phyloP scores from a whole-genome alignment of 805 yeast species.

The Myxozyma neglecta region DNA sequence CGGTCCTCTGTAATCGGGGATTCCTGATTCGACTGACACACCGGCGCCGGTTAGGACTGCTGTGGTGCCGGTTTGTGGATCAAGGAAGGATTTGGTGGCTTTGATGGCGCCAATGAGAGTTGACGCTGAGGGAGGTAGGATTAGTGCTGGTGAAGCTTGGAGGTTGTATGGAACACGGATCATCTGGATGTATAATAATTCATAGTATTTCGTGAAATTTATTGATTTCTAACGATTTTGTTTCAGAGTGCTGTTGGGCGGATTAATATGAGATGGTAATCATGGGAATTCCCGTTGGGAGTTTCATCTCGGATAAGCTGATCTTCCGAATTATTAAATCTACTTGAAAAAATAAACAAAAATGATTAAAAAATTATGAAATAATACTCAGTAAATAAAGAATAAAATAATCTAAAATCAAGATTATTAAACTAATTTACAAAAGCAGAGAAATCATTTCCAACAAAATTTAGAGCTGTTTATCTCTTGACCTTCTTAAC shows the following conservation, averaged over 20 bases:
- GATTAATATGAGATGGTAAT: not conserved
- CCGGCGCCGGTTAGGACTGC: constrained; percentile 37
- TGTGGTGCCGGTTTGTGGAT: constrained; percentile 29
- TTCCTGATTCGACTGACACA: constrained; percentile 37
- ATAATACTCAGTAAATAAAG: too few species aligned
- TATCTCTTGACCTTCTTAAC: not conserved
- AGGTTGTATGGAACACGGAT: constrained; percentile 29
- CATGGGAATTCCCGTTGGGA: not conserved
- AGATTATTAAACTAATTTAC: too few species aligned
- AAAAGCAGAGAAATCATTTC: too few species aligned
- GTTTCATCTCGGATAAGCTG: not conserved
- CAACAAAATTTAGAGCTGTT: too few species aligned
- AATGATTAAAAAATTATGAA: too few species aligned
- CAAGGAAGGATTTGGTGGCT: constrained; percentile 20
- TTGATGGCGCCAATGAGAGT: constrained; percentile 20
- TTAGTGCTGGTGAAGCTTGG: constrained; percentile 10
- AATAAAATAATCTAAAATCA: too few species aligned
- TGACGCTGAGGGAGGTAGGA: constrained; percentile 22
- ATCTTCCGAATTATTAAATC: not conserved
- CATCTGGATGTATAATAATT: constrained; percentile 1
- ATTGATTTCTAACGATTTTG: too few species aligned
- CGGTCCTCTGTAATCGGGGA: constrained; percentile 38
- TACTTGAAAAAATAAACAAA: too few species aligned
- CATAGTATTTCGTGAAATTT: too few species aligned
- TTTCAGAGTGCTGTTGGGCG: too few species aligned